These are phyloP conservation scores for Calonectria naviculata DNA, from an alignment of 2,329 filamentous ascomycete genomes.

Conservation along the genomic window DNA sequence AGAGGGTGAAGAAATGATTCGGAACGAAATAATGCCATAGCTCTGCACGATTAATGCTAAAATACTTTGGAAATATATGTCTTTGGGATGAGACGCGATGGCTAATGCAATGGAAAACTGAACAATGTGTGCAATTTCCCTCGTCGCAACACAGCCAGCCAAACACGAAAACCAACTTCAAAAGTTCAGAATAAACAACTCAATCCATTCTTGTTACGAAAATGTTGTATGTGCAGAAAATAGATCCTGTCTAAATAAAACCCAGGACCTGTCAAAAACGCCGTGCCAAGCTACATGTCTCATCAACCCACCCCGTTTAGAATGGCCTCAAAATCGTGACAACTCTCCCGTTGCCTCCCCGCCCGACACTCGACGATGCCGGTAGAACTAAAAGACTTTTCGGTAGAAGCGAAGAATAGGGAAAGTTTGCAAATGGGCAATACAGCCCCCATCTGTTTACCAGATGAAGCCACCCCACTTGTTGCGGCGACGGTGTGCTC, in stretches of 20 bases:
- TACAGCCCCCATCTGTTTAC: not conserved
- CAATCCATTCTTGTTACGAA: not conserved
- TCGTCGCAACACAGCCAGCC: too few relatives aligned
- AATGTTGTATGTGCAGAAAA: not conserved
- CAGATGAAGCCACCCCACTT: conserved; percentile 22
- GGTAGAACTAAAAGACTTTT: not conserved
- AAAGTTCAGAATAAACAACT: not conserved
- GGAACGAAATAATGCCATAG: not conserved
- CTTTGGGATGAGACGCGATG: too few relatives aligned
- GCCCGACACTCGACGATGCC: not conserved
- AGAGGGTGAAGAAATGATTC: not conserved
- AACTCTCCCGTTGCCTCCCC: not conserved
- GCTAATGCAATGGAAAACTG: too few relatives aligned
- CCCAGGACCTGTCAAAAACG: not conserved
- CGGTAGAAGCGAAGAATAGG: not conserved
- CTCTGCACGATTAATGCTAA: not conserved
- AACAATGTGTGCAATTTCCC: too few relatives aligned
- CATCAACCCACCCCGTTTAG: not conserved
- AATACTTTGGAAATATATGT: not conserved
- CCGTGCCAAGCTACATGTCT: not conserved
- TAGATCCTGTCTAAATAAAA: not conserved
- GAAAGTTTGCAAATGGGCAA: not conserved
- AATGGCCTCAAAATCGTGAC: not conserved
- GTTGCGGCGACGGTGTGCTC: conserved; percentile 13
- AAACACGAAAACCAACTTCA: not conserved